These are phyloP conservation scores for Sporothrix luriei DNA, from an alignment of 2,329 filamentous ascomycete species.

Conservation along the genomic window DNA sequence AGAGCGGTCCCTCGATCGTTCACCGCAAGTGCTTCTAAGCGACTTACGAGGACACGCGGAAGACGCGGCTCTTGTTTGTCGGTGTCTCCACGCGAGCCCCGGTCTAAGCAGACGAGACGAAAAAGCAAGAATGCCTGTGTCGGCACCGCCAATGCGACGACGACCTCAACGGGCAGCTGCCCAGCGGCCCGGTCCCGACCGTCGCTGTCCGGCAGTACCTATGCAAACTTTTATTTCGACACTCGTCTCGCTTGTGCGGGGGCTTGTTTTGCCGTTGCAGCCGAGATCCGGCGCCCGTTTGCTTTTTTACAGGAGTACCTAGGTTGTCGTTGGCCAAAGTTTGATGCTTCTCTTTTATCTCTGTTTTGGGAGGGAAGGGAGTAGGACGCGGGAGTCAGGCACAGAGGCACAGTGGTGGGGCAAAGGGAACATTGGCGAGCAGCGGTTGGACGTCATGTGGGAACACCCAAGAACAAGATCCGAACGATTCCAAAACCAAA, in stretches of 20 bases:
- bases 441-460: conserved; percentile 5
- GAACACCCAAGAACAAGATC: background rate
- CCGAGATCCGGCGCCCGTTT: conserved; percentile 55
- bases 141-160: background rate
- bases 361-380: conserved; percentile 52
- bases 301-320: conserved; percentile 47
- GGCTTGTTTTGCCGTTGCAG: conserved; percentile 52
- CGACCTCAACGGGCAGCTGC: background rate
- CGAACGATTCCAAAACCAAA: conserved; percentile 29
- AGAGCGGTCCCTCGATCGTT: conserved; percentile 98
- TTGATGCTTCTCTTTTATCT: conserved; percentile 49
- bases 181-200: background rate
- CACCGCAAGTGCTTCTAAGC: conserved; percentile 99
- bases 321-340: conserved; percentile 46
- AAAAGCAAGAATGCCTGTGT: background rate
- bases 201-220: background rate
- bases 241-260: conserved; percentile 60
- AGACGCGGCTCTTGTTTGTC: conserved; percentile 9
- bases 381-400: conserved; percentile 47
- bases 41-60: conserved; percentile 6
- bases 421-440: conserved; percentile 8
- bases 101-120: conserved; percentile 49
- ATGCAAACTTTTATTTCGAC: conserved; percentile 45
- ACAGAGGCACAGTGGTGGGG: background rate
- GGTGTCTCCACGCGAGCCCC: conserved; percentile 40